Base-by-base conservation (phyloP, 306 rosid species). In the Cucumis hystrix region DNA sequence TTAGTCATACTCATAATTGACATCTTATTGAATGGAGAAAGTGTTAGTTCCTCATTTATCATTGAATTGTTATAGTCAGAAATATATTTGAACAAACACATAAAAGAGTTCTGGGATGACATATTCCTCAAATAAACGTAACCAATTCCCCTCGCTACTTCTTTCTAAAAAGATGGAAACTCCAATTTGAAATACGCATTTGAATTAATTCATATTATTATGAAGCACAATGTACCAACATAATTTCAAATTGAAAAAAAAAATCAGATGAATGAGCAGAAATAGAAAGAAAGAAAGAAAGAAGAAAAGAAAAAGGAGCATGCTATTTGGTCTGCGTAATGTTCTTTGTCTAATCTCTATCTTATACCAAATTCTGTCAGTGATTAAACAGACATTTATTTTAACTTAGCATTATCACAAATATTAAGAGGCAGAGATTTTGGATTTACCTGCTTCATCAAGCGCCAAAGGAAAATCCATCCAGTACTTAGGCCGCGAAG, bases 381-480 rank as follows among this genome's bases (percentile, higher is more conserved):
- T 52, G 76, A 72, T 28, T 28, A 72, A 49, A 49, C 18, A 49
- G 1, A 30, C 14, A 23, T 13, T 23, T 47, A 6, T 20, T 45
- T 23, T 70, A 7, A 52, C 18, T 49, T 8, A 43, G 49, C 49
- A 11, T 6, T 52, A 52, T 52, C 37, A n/a, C 75, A 13, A 43
- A 45, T 11, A 45, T 69, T 51, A 43, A 69, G n/a, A 10, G 74
- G 56, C 20, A 68, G 73, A 68, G 45, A 25, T 15, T 4, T 71
- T 25, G 62, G 5, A 52, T 59, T 64, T 86, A 95, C 99, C 97
- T 35, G 54, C 33, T 56, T 85, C 81, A 55, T 86, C 87, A 6
- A 89, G 86, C 16, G 89, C 83, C 70, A 89, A 78, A 54, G 99
- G 97, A 83, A 95, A 95, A 55, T 92, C 90, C 15, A 87, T 90